Percentiles rank a stretch among this genome's conserved stretches.
Conservation (phyloP, 176 grass and related monocot species). For the Canna indica region DNA sequence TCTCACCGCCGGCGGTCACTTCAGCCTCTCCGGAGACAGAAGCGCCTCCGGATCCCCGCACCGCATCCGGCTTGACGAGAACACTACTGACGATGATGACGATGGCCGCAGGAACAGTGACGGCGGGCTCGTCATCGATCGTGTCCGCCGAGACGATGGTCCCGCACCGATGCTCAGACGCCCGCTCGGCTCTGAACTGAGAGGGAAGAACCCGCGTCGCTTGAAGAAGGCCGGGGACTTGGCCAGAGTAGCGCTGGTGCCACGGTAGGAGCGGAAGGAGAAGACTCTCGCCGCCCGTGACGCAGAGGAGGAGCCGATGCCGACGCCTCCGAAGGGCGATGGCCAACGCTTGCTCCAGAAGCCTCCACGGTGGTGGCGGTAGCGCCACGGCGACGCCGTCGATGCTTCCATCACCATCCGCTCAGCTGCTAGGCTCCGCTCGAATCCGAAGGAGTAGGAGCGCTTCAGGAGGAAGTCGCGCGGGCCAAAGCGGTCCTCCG, state of each 20-base stretch:
- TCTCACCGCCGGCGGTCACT: neutral
- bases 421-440: conserved; percentile 41
- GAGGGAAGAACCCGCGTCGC: conserved; percentile 29
- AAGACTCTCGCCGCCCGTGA: conserved; percentile 47
- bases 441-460: conserved; percentile 86
- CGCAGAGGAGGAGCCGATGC: conserved; percentile 23
- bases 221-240: conserved; percentile 53
- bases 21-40: conserved; percentile 81
- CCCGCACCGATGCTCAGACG: conserved; percentile 17
- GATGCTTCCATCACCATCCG: conserved; percentile 40
- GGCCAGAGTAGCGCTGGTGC: conserved; percentile 19
- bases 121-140: conserved; percentile 32
- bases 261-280: conserved; percentile 65
- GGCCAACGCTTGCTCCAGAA: conserved; percentile 99
- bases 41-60: conserved; percentile 94
- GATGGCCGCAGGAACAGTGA: conserved; percentile 26
- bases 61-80: conserved; percentile 58
- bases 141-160: conserved; percentile 51
- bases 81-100: neutral
- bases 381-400: conserved; percentile 42
- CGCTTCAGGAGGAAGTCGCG: conserved; percentile 67
- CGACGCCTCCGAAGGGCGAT: conserved; percentile 52
- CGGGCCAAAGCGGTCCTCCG: conserved; percentile 23
- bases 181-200: neutral
- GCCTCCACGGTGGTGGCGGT: conserved; percentile 22